A percentile compares a stretch with the other conserved stretches of the same genome.
Conservation (phyloP, 2,329 filamentous ascomycete genomes). For the Alternaria gansuensis region DNA sequence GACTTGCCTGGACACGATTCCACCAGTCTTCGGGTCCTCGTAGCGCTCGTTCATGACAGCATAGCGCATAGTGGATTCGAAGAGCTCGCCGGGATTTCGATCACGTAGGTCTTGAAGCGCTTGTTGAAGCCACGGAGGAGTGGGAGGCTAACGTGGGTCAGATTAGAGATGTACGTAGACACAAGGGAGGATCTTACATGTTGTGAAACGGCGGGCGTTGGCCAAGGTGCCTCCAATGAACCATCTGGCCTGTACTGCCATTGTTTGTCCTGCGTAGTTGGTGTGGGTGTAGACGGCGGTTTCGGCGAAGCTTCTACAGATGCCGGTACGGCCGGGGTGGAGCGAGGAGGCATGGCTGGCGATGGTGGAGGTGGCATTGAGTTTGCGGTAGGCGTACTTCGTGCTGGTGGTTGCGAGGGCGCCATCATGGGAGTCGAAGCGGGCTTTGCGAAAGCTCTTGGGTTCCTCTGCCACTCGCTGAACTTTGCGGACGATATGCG, state of each 20-base stretch:
- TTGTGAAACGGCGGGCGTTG: conserved; percentile 66
- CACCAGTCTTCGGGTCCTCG: conserved; percentile 64
- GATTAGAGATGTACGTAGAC: conserved; percentile 8
- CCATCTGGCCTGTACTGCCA: conserved; percentile 59
- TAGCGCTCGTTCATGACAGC: conserved; percentile 73
- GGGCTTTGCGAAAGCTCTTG: conserved; percentile 55
- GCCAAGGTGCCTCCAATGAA: conserved; percentile 70
- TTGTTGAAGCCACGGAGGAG: conserved; percentile 83
- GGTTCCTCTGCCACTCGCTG: conserved; percentile 69
- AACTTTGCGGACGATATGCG: conserved; percentile 77
- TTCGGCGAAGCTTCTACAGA: conserved; percentile 44
- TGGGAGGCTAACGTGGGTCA: conserved; percentile 70
- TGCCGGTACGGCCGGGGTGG: conserved; percentile 36
- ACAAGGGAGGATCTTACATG: conserved; percentile 63
- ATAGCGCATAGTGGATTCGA: conserved; percentile 92
- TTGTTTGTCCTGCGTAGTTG: conserved; percentile 43
- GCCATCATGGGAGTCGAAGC: conserved; percentile 57
- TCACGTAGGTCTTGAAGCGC: conserved; percentile 76
- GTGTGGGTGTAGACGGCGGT: conserved; percentile 51
- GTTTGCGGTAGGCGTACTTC: conserved; percentile 61
- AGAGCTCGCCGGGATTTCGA: conserved; percentile 79
- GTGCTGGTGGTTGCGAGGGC: conserved; percentile 58
- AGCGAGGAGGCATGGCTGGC: conserved; percentile 53
- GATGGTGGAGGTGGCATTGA: conserved; percentile 66
- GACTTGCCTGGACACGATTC: conserved; percentile 59